These are phyloP conservation scores for Pseudopediastrum boryanum DNA, from an alignment of 139 green algal genomes.

Conservation along the genomic window DNA sequence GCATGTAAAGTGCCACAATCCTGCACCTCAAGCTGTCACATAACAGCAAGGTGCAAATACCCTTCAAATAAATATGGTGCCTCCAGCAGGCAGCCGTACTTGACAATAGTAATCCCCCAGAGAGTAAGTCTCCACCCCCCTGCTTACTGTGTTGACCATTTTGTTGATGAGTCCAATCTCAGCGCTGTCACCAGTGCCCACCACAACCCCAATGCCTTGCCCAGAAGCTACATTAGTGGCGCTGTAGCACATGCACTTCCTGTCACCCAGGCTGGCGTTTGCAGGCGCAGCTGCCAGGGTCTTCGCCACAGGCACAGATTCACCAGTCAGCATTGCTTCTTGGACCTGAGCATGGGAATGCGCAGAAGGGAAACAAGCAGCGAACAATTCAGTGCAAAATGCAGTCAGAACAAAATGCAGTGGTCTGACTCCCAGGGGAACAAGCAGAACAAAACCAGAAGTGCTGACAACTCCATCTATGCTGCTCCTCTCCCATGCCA, in stretches of 20 bases:
- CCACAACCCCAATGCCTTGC: conserved; percentile 46
- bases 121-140: neutral
- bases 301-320: conserved; percentile 76
- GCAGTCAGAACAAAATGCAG: no score
- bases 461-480: no score
- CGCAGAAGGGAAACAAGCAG: neutral
- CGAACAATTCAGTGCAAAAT: neutral
- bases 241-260: conserved; percentile 58
- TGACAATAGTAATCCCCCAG: neutral
- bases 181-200: conserved; percentile 50
- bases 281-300: conserved; percentile 11
- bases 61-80: no score
- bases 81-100: neutral
- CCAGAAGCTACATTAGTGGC: conserved; percentile 51
- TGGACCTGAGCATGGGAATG: conserved; percentile 24
- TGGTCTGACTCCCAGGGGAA: no score
- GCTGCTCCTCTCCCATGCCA: no score
- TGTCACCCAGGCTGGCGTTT: conserved; percentile 38
- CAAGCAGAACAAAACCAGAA: no score
- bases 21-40: no score
- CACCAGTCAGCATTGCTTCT: conserved; percentile 77
- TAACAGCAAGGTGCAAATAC: no score
- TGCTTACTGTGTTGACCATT: conserved; percentile 41
- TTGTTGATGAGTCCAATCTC: conserved; percentile 53
- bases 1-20: no score